Base-by-base conservation (phyloP, 108 stramenopile species). In the Discostella pseudostelligera region DNA sequence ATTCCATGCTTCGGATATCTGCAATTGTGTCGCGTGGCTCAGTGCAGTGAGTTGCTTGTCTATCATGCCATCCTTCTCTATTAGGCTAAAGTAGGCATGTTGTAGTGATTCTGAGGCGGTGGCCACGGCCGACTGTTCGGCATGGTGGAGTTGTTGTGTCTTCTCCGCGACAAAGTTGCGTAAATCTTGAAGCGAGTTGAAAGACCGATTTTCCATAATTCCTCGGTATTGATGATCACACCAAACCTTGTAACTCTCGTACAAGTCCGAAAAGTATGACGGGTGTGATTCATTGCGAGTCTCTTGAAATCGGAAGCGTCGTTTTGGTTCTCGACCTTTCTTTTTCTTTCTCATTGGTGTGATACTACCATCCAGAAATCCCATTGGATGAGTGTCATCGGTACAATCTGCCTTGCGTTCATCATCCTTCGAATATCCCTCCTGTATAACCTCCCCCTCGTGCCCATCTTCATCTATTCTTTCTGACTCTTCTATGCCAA, bases 1-100 rank as follows among this genome's bases (percentile, higher is more conserved):
- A 43, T 90, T 87, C 91, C 91, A 93, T 10, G 84, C 92, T 28
- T 88, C 83, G 37, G 65, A n/a, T 4, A 88, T 62, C 57, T 88
- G 90, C 24, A 51, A 43, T 22, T 82, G 81, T n/a, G 87, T 88
- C 5, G 86, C 86, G 48, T 86, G 76, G 47, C 79, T 69, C 17
- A 92, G 47, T 40, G 87, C 86, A 28, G 84, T 67, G 14, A 93
- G 61, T 65, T 85, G 83, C 47, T 86, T 85, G 54, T 93, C 92
- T 36, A 93, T 71, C 9, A 55, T 60, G 10, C 87, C 87, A 22
- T 88, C 87, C 48, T 87, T 77, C 43, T 86, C 79, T 24, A 94
- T 78, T 37, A 90, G 32, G 29, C 71, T 82, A 50, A 83, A 84
- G 61, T 94, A 94, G 4, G 84, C 78, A 54, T 79, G 57, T 36